Conservation (phyloP, 1,139 yeast species). For the Pneumocystis sp. region DNA sequence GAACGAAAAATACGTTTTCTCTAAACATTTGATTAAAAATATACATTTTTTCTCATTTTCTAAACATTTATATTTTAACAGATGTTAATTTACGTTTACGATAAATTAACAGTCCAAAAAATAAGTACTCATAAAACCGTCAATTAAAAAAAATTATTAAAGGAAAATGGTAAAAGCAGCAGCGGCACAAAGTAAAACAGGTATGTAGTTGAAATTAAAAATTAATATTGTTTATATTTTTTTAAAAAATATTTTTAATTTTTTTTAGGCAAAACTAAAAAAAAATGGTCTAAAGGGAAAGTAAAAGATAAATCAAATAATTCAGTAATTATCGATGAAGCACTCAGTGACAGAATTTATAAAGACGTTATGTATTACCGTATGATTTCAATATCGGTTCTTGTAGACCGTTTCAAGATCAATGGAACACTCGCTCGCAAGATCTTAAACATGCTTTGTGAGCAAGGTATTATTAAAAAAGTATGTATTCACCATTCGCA, state of each 20-base stretch:
- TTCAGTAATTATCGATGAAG: constrained; percentile 94
- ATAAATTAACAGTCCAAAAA: too few species aligned
- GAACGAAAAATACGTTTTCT: not conserved
- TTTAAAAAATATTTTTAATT: not conserved
- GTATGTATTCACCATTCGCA: constrained; percentile 93
- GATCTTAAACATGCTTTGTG: constrained; percentile 92
- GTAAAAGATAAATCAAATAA: constrained; percentile 98
- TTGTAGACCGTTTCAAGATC: constrained; percentile 97
- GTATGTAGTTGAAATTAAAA: not conserved
- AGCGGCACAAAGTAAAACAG: not conserved
- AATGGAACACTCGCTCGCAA: constrained; percentile 99
- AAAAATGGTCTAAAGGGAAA: constrained; percentile 99
- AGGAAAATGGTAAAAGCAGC: not conserved
- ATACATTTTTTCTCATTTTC: too few species aligned
- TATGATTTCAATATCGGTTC: constrained; percentile 92
- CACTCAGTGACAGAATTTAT: constrained; percentile 96
- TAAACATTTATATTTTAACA: too few species aligned
- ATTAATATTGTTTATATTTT: not conserved
- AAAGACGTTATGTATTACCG: constrained; percentile 99
- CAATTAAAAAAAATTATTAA: too few species aligned
- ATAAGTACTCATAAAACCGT: too few species aligned
- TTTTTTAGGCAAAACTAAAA: constrained; percentile 34
- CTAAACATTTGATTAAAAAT: too few species aligned
- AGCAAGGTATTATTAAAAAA: constrained; percentile 88
- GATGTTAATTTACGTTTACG: too few species aligned